Evolutionary conservation across 495 filamentous ascomycete genomes (phyloP).

Genomic region (Penicillium pulvis): DNA sequence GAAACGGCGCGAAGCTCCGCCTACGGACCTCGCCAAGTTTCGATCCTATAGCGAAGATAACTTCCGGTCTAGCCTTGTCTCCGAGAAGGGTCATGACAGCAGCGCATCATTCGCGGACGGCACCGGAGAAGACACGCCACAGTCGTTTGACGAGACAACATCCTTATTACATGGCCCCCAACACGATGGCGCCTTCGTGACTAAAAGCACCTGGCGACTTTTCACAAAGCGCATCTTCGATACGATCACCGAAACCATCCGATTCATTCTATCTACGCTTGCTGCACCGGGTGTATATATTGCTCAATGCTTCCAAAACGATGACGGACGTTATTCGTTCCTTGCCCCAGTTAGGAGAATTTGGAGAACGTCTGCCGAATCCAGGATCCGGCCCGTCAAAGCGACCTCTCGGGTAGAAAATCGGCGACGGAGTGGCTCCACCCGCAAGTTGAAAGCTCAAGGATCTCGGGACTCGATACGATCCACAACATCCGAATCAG

Average conservation of each 20-base stretch:
- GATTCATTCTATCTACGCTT: conserved; percentile 76
- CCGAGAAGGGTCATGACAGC: conserved; percentile 42
- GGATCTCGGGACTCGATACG: conserved; percentile 41
- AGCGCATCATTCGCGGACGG: conserved; percentile 29
- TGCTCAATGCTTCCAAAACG: conserved; percentile 77
- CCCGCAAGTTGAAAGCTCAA: conserved; percentile 40
- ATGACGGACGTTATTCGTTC: conserved; percentile 76
- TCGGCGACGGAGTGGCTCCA: conserved; percentile 37
- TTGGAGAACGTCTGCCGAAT: conserved; percentile 41
- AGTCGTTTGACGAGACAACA: conserved; percentile 63
- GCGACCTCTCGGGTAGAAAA: conserved; percentile 28
- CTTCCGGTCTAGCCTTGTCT: conserved; percentile 34
- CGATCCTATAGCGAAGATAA: conserved; percentile 51
- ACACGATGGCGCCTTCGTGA: conserved; percentile 57
- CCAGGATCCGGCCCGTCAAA: conserved; percentile 31
- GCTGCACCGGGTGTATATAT: conserved; percentile 78
- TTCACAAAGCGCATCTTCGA: conserved; percentile 50
- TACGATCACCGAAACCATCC: conserved; percentile 65
- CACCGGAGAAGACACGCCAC: conserved; percentile 33
- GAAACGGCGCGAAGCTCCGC: conserved; percentile 46
- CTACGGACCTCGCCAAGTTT: conserved; percentile 46
- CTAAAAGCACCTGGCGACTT: conserved; percentile 49
- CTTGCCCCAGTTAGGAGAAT: conserved; percentile 62
- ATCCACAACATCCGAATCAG: conserved; percentile 53
- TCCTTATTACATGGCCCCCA: conserved; percentile 53